These are phyloP conservation scores for Phytophthora syringae DNA, from an alignment of 352 stramenopile genomes.

Conservation along the genomic window DNA sequence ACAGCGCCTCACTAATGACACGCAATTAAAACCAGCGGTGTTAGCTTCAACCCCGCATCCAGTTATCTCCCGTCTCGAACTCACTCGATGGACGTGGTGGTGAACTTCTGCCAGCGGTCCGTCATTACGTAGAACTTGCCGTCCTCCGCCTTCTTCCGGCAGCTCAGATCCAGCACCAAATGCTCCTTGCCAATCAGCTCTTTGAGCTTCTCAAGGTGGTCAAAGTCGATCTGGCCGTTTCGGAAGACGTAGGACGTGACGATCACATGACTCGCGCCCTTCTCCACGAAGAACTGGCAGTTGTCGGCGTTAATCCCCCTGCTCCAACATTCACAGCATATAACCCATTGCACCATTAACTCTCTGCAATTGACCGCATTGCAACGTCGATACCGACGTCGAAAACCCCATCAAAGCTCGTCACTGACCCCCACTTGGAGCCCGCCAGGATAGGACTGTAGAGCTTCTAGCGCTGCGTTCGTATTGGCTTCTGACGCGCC, in stretches of 20 bases:
- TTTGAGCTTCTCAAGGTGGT: constrained; percentile 70
- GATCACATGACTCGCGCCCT: constrained; percentile 98
- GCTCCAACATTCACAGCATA: constrained; percentile 6
- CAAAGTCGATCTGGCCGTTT: constrained; percentile 91
- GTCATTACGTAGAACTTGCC: constrained; percentile 96
- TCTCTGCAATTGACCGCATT: not conserved
- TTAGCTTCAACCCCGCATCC: not conserved
- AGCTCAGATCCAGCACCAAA: constrained; percentile 96
- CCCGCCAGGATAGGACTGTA: constrained; percentile 90
- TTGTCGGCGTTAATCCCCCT: constrained; percentile 95
- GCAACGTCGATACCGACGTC: not conserved
- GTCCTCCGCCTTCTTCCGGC: constrained; percentile 89
- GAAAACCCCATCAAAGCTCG: no score
- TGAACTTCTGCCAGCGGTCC: constrained; percentile 98
- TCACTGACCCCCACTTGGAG: constrained; percentile 95
- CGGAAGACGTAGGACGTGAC: constrained; percentile 98
- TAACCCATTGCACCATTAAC: not conserved
- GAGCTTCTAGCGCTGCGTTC: constrained; percentile 85
- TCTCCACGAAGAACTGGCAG: constrained; percentile 93
- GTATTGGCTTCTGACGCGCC: constrained; percentile 92
- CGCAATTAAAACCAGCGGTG: not conserved
- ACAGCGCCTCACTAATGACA: constrained; percentile 68
- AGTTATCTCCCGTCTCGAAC: not conserved
- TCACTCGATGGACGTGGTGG: constrained; percentile 90
- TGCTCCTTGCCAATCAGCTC: constrained; percentile 80